Percentiles rank a stretch among this genome's conserved stretches.
These are phyloP conservation scores for Quercus glauca DNA, from an alignment of 306 rosid genomes.

Conservation along the genomic window DNA sequence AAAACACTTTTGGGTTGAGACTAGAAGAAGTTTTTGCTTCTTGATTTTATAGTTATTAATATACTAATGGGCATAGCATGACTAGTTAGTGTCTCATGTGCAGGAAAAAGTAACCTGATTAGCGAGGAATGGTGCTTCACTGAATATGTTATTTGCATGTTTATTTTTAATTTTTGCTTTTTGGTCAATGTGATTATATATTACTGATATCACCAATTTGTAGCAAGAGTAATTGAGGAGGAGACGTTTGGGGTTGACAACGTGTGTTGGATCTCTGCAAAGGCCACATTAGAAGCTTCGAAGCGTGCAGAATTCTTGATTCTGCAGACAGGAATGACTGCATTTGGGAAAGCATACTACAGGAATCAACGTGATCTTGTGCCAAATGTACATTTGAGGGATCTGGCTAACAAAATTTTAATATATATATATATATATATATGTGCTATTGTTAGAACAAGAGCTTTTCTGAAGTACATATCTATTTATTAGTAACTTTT, in stretches of 20 bases:
- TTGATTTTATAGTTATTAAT: neutral
- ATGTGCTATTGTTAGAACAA: neutral
- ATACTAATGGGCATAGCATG: neutral
- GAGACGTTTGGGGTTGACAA: slow-evolving; percentile 94
- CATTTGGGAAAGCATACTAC: slow-evolving; percentile 92
- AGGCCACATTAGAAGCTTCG: slow-evolving; percentile 82
- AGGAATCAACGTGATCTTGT: slow-evolving; percentile 78
- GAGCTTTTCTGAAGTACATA: neutral
- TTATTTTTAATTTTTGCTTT: slow-evolving; percentile 8
- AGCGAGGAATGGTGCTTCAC: neutral
- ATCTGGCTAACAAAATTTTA: slow-evolving; percentile 22
- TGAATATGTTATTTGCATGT: neutral
- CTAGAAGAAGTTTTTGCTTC: neutral
- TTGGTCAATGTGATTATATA: slow-evolving; percentile 17
- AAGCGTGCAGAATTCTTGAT: slow-evolving; percentile 79
- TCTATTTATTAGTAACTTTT: neutral
- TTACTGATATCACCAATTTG: slow-evolving; percentile 21
- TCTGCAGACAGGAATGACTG: slow-evolving; percentile 97
- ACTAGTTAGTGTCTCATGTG: neutral
- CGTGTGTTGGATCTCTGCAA: slow-evolving; percentile 93
- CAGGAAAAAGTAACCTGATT: neutral
- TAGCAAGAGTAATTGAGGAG: slow-evolving; percentile 96
- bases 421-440: neutral
- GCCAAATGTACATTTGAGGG: slow-evolving; percentile 66
- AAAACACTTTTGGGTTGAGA: neutral